Conservation (phyloP, 208 protist species). For the Acanthamoeba healyi region DNA sequence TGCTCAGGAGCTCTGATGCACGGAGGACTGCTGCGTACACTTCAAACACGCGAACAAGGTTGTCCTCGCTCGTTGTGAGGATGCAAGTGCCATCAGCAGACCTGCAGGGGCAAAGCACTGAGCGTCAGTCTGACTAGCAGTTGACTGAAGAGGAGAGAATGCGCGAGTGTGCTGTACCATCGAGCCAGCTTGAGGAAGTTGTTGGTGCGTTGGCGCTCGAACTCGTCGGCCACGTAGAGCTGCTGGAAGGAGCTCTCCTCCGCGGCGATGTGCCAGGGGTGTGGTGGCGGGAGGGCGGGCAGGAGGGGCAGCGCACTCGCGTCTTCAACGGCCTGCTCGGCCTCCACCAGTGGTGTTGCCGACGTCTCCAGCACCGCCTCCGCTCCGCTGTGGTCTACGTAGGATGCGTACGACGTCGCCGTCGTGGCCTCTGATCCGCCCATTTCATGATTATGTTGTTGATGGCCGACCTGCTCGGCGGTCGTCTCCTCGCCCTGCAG, state of each 20-base stretch:
- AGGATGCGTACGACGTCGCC: no score
- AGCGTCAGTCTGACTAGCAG: not conserved
- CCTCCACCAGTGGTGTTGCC: not conserved
- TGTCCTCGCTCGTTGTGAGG: constrained; percentile 46
- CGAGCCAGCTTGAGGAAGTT: constrained; percentile 41
- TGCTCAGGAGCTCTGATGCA: not conserved
- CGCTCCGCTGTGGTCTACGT: no score
- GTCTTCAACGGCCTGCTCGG: not conserved
- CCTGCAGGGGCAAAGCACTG: not conserved
- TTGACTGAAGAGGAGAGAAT: not conserved
- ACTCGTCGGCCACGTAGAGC: constrained; percentile 55
- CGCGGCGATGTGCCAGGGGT: not conserved
- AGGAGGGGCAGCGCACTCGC: not conserved
- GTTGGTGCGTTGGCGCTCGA: not conserved
- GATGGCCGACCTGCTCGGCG: no score
- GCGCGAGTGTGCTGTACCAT: not conserved
- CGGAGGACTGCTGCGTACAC: not conserved
- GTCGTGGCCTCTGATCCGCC: no score
- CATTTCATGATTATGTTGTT: no score
- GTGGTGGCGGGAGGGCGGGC: not conserved
- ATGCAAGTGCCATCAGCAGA: constrained; percentile 54
- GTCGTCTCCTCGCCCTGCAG: not conserved
- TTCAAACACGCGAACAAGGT: constrained; percentile 57
- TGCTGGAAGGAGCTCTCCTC: not conserved
- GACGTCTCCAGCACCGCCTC: no score